Conservation (phyloP, 768 basidiomycete species). For the Naganishia friedmannii region DNA sequence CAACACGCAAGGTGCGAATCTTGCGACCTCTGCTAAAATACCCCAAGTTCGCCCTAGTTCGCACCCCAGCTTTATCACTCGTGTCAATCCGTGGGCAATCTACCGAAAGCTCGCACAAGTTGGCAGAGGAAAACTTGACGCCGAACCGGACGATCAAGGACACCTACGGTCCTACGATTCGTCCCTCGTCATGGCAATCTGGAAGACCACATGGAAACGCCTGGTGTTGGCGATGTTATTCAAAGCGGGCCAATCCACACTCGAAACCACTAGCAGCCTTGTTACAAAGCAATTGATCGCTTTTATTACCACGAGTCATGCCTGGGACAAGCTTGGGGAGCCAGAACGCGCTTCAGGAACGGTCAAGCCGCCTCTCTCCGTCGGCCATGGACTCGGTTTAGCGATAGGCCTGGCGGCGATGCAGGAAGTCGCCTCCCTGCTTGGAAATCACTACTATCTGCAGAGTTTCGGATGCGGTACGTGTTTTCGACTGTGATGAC, state of each 20-base stretch:
- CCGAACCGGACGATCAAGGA: neutral
- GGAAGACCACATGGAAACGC: neutral
- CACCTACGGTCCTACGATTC: conserved; percentile 5
- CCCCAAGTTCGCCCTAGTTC: neutral
- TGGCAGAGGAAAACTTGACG: neutral
- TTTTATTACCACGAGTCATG: conserved; percentile 60
- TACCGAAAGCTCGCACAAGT: neutral
- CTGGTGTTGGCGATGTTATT: neutral
- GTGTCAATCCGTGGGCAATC: neutral
- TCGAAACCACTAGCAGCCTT: conserved; percentile 19
- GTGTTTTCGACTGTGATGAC: neutral
- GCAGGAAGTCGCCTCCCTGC: conserved; percentile 55
- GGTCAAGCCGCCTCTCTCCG: conserved; percentile 53
- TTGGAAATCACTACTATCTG: neutral
- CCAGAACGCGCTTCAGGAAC: neutral
- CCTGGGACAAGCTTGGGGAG: conserved; percentile 52
- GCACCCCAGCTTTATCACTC: neutral
- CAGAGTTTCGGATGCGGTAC: neutral
- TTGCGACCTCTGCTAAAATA: neutral
- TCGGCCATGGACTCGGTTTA: conserved; percentile 65
- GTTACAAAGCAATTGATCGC: conserved; percentile 62
- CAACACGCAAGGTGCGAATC: neutral
- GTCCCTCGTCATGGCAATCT: neutral
- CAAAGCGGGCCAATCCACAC: neutral
- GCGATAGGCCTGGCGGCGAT: conserved; percentile 62